These are phyloP conservation scores for Dactylonectria macrodidyma DNA, from an alignment of 2,329 filamentous ascomycete species.

Conservation along the genomic window DNA sequence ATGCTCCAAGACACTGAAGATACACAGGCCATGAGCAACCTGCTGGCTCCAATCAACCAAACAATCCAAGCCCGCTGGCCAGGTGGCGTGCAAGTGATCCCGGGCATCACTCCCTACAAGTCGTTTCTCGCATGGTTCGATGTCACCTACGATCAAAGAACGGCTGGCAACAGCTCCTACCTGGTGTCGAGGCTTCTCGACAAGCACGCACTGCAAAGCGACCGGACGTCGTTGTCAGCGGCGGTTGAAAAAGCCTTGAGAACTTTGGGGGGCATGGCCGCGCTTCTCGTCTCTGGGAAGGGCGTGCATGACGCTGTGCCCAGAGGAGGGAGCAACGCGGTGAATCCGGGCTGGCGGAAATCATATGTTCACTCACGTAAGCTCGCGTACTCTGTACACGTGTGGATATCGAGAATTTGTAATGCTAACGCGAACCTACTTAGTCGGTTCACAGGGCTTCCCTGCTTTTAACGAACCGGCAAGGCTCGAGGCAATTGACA, in stretches of 20 bases:
- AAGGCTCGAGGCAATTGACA: no score
- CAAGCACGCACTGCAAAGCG: conserved; percentile 50
- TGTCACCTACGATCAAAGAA: conserved; percentile 51
- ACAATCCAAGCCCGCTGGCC: conserved; percentile 57
- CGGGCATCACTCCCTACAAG: conserved; percentile 42
- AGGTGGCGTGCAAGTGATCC: conserved; percentile 36
- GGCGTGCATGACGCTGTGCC: conserved; percentile 60
- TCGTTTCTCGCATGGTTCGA: conserved; percentile 55
- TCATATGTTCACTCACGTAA: conserved; percentile 58
- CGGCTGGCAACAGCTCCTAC: conserved; percentile 53
- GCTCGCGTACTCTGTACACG: conserved; percentile 22
- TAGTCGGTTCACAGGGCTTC: no score
- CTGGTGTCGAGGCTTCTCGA: conserved; percentile 62
- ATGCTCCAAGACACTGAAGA: conserved; percentile 55
- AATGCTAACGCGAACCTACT: no score
- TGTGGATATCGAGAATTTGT: no score
- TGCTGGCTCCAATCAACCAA: conserved; percentile 54
- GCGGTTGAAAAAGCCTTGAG: conserved; percentile 55
- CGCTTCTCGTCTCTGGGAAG: conserved; percentile 59
- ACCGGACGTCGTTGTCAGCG: conserved; percentile 50
- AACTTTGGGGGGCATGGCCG: conserved; percentile 47
- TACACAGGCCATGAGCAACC: conserved; percentile 40
- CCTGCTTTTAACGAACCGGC: no score
- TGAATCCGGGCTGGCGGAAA: conserved; percentile 66
- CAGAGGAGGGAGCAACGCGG: conserved; percentile 60